Base-by-base conservation (phyloP, 192 early-diverging fungal species). In the Coemansia asiatica region DNA sequence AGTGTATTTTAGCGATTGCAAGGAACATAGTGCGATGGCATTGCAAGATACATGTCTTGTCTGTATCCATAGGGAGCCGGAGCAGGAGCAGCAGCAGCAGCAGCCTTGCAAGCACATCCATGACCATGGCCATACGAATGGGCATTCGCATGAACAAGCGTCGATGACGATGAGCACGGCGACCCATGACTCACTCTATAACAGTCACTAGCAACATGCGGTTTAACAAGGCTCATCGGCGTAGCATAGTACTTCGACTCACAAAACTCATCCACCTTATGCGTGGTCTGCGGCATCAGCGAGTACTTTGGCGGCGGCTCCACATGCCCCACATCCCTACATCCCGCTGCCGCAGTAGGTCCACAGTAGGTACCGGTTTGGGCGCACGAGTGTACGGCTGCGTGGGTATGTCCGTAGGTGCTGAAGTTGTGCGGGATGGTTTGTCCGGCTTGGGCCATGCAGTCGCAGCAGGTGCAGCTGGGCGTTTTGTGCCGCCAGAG, bases 381-480 rank as follows among this genome's bases (percentile, higher is more conserved):
- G 6, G 76, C 71, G 26, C 76, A 79, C 9, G 76, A 70, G 54
- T 79, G 76, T 13, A 29, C 22, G 1, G 60, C 25, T 6, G 76
- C 71, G 36, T 79, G 76, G 1, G 64, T 64, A 53, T 79, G 76
- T 12, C 47, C 68, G 51, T 67, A 66, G 2, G 76, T 79, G 57
- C 71, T 74, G 33, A 73, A 50, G 13, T 63, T 51, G 29, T 73
- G 71, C 19, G 76, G 71, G 19, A 79, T 66, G 61, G 67, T 65
- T 36, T 64, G 71, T 10, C 76, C 76, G 4, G 76, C 76, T 13
- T 64, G 63, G 6, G 76, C 63, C 76, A 79, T 79, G 56, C 76
- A 79, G 62, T 79, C 76, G 64, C 76, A 79, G 61, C 76, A 79
- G 18, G 67, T 73, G 57, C 76, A 79, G 6, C 73, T 35, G 10